These are phyloP conservation scores for Clarireedia monteithiana DNA, from an alignment of 2,329 filamentous ascomycete genomes.

Conservation along the genomic window DNA sequence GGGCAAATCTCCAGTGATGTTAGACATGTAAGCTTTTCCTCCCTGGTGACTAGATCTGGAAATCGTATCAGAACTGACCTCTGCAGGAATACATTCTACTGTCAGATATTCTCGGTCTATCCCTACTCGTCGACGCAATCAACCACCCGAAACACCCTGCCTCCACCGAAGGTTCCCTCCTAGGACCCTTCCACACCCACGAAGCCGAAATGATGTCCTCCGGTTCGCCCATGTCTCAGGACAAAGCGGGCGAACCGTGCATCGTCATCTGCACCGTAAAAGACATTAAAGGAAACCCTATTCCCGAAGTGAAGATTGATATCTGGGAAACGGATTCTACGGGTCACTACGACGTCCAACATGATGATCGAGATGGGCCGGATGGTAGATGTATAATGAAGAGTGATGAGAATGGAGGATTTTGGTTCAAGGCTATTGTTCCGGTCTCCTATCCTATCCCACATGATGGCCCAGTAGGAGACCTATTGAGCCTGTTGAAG, in stretches of 20 bases:
- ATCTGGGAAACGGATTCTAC: conserved; percentile 79
- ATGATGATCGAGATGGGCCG: conserved; percentile 52
- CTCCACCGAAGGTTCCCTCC: conserved; percentile 69
- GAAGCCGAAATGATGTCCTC: conserved; percentile 52
- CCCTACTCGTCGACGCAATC: conserved; percentile 72
- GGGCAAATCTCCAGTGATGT: conserved; percentile 70
- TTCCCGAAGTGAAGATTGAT: conserved; percentile 63
- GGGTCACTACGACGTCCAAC: conserved; percentile 79
- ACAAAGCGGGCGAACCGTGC: conserved; percentile 60
- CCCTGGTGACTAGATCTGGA: background rate
- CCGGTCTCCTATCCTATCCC: conserved; percentile 84
- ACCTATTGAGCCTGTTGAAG: conserved; percentile 55
- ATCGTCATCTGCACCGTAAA: conserved; percentile 67
- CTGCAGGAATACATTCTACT: conserved; percentile 70
- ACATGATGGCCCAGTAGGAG: conserved; percentile 75
- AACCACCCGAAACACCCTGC: conserved; percentile 69
- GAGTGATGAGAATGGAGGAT: conserved; percentile 62
- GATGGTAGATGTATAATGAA: conserved; percentile 66
- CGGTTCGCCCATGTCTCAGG: conserved; percentile 58
- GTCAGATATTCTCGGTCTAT: conserved; percentile 71
- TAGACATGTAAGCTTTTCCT: conserved; percentile 48
- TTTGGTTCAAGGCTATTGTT: conserved; percentile 80
- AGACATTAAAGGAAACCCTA: conserved; percentile 53
- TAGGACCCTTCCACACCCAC: conserved; percentile 79
- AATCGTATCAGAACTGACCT: too few relatives aligned